A percentile compares a stretch with the other conserved stretches of the same genome.
These are phyloP conservation scores for Coemansia sp. DNA, from an alignment of 192 early-diverging fungal genomes.

Conservation along the genomic window DNA sequence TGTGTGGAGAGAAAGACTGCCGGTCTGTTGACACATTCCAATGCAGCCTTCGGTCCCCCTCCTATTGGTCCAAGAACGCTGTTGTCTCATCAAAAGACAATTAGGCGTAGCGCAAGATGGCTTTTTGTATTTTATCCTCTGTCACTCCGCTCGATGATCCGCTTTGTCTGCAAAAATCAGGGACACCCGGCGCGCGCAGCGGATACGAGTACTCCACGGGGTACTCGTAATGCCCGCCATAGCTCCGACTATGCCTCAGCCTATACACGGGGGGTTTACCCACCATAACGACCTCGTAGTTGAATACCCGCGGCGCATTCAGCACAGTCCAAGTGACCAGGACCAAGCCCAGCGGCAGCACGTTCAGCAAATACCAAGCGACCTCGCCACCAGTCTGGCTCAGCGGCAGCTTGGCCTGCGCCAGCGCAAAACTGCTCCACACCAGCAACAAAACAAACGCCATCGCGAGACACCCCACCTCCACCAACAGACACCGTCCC, in stretches of 20 bases:
- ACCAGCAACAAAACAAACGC: conserved; percentile 23
- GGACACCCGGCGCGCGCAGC: conserved; percentile 1
- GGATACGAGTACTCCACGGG: conserved; percentile 28
- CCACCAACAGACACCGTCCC: neutral
- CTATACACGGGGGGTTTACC: neutral
- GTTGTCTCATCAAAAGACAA: too few species aligned
- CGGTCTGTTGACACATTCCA: conserved; percentile 1
- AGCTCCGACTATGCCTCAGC: neutral
- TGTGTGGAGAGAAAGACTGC: neutral
- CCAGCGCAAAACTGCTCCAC: conserved; percentile 36
- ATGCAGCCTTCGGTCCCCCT: neutral
- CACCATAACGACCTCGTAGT: neutral
- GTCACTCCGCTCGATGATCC: conserved; percentile 5
- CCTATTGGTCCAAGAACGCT: neutral
- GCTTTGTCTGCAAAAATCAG: neutral
- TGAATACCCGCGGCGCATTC: conserved; percentile 28
- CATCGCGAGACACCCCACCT: conserved; percentile 6
- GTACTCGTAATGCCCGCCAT: conserved; percentile 24
- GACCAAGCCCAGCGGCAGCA: conserved; percentile 35
- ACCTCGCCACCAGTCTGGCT: conserved; percentile 20
- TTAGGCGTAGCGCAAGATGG: conserved; percentile 23
- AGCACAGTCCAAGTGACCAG: conserved; percentile 30
- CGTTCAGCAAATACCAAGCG: conserved; percentile 35
- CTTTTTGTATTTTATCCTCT: conserved; percentile 23
- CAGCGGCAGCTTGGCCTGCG: conserved; percentile 28